A percentile compares a stretch with the other conserved stretches of the same genome.
Evolutionary conservation across 2,329 filamentous ascomycete genomes (phyloP).

Genomic region (Ophiostoma sp.): DNA sequence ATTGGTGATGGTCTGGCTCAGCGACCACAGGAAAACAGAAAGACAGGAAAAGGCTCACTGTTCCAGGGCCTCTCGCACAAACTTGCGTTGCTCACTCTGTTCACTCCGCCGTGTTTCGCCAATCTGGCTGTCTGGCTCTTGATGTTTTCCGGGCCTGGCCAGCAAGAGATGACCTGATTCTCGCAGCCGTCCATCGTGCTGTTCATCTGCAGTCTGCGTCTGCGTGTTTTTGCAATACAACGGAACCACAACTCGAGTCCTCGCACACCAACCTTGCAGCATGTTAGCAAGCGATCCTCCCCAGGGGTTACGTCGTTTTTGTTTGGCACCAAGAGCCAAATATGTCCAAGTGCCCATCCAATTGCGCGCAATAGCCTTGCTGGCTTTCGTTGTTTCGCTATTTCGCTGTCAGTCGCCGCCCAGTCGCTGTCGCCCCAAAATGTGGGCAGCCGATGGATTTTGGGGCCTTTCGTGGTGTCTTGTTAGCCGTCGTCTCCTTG

Average conservation of each 20-base stretch:
- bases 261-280: not conserved
- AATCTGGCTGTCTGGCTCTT: not conserved
- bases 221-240: not conserved
- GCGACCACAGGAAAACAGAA: too few species aligned
- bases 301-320: not conserved
- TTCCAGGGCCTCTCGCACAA: not conserved
- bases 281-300: not conserved
- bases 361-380: not conserved
- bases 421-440: not conserved
- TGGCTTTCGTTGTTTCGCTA: not conserved
- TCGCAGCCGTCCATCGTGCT: not conserved
- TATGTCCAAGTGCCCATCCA: not conserved
- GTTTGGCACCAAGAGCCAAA: not conserved
- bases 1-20: not conserved
- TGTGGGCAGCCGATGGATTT: not conserved
- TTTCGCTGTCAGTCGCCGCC: not conserved
- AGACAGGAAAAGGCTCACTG: not conserved
- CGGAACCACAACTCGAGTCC: not conserved
- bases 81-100: not conserved
- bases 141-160: not conserved
- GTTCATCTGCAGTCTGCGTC: not conserved
- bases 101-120: not conserved
- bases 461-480: not conserved
- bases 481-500: not conserved
- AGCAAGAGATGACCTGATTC: slow-evolving; percentile 3